Base-by-base conservation (phyloP, 1,284 basidiomycete genomes). In the Omphalotus olearius region DNA sequence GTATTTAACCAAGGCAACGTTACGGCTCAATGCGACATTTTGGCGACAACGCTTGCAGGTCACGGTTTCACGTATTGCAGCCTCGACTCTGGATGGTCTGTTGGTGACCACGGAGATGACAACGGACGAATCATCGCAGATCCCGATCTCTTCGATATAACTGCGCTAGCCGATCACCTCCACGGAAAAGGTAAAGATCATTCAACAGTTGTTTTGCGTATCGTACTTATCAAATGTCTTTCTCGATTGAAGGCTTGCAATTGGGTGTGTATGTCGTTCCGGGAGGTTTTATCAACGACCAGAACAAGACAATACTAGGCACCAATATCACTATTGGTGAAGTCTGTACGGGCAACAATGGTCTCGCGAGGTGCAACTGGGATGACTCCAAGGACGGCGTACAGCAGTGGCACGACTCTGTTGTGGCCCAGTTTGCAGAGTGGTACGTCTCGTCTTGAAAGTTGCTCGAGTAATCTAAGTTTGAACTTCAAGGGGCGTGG, bases 31-130 rank as follows among this genome's bases (percentile, higher is more conserved):
- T 52, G 51, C 35, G 51, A 52, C n/a, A 28, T 47, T 7, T 17
- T 52, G 16, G 51, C 30, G 4, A 47, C 45, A 16, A n/a, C 51
- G 23, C 38, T 52, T 20, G 26, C 39, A 10, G 16, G 25, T 2
- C 39, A 41, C 13, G 51, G 51, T 1, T 52, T 47, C 20, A 36
- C 13, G 2, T 42, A 42, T 35, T 52, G 51, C 35, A 42, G 38
- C 56, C 38, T 56, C n/a, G 54, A 56, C 38, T 56, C 54, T 2
- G 54, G 54, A 5, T 56, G 54, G 54, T 56, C 54, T 46, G 48
- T 56, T 13, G 46, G 46, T 13, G 50, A 38, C 7, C 42, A 56
- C 26, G 54, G 54, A 14, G 54, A 56, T 36, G 54, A 41, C n/a
- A 36, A 50, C 42, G 54, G 54, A 30, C 40, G 54, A 14, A 49